Conservation (phyloP, 257 asterid species). For the Salvia splendens region DNA sequence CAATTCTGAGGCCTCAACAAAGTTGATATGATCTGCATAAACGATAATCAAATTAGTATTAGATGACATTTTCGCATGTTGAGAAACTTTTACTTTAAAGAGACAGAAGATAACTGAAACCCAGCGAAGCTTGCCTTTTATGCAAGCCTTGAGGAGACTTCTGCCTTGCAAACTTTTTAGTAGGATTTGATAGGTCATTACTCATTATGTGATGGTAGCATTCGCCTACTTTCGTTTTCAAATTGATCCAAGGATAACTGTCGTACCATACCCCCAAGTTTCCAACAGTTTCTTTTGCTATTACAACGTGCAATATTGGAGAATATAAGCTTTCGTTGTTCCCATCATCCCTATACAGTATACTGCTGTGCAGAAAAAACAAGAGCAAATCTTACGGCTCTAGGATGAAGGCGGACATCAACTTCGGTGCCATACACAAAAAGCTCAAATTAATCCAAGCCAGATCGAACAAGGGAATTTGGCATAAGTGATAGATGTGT, state of each 20-base stretch:
- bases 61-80: background rate
- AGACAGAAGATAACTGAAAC: constrained; percentile 3
- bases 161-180: constrained; percentile 77
- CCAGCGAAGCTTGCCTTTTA: constrained; percentile 68
- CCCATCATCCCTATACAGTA: background rate
- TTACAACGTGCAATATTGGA: constrained; percentile 77
- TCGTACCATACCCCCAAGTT: constrained; percentile 98
- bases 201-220: constrained; percentile 79
- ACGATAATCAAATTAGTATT: constrained; percentile 21
- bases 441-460: constrained; percentile 12
- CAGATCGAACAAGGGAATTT: constrained; percentile 10
- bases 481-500: constrained; percentile 4
- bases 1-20: constrained; percentile 92
- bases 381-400: constrained; percentile 70
- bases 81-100: background rate
- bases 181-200: constrained; percentile 77
- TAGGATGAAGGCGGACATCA: constrained; percentile 92
- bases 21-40: constrained; percentile 79
- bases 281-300: constrained; percentile 93
- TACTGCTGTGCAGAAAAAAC: constrained; percentile 9
- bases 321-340: constrained; percentile 24
- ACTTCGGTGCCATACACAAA: constrained; percentile 39
- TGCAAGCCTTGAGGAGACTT: constrained; percentile 97
- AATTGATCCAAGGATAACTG: constrained; percentile 97
- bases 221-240: constrained; percentile 96